Conservation (phyloP, 345 rosid species). For the Citrus trifoliata region DNA sequence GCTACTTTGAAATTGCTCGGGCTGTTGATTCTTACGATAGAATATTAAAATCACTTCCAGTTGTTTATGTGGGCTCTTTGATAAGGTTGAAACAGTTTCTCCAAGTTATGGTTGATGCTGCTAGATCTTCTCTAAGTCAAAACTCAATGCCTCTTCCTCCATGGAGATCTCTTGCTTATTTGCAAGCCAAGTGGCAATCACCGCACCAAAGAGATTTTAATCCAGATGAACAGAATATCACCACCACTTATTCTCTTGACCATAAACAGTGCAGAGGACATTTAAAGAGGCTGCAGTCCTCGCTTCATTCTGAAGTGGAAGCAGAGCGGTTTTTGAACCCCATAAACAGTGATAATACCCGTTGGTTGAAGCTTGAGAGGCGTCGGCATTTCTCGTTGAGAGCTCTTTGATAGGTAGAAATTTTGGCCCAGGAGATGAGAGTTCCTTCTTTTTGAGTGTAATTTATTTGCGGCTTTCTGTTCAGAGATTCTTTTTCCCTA, state of each 20-base stretch:
- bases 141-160: constrained; percentile 97
- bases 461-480: constrained; percentile 36
- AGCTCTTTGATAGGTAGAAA: constrained; percentile 32
- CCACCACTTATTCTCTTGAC: constrained; percentile 18
- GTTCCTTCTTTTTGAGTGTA: constrained; percentile 29
- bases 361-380: constrained; percentile 56
- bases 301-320: constrained; percentile 55
- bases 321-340: constrained; percentile 51
- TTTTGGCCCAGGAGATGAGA: constrained; percentile 25
- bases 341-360: constrained; percentile 28
- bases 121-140: constrained; percentile 76
- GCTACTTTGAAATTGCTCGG: constrained; percentile 94
- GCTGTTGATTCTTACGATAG: constrained; percentile 80
- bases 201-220: constrained; percentile 50
- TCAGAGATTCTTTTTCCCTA: constrained; percentile 12
- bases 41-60: constrained; percentile 73
- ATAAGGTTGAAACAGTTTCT: constrained; percentile 66
- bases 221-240: constrained; percentile 34
- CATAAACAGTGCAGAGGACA: constrained; percentile 66
- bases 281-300: constrained; percentile 63
- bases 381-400: constrained; percentile 37
- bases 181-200: constrained; percentile 86
- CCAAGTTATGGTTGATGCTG: constrained; percentile 87
- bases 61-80: constrained; percentile 69
- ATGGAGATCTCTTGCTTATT: constrained; percentile 84